Conservation (phyloP, 1,284 basidiomycete genomes). For the Sutorius eximius region DNA sequence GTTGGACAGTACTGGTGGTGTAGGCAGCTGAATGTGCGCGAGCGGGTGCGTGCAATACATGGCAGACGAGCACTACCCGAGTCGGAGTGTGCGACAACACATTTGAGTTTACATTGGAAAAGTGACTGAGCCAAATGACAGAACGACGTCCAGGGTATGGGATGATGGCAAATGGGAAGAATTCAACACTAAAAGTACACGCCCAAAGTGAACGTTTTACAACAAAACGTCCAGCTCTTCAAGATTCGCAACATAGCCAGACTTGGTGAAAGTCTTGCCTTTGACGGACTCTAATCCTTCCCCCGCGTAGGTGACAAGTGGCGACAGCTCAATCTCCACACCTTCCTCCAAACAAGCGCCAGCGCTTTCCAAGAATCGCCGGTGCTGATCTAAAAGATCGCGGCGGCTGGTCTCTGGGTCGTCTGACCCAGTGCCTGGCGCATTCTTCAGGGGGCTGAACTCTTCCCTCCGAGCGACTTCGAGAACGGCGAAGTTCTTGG, state of each 20-base stretch:
- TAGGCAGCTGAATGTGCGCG: constrained; percentile 44
- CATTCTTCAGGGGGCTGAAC: constrained; percentile 98
- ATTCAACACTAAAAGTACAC: constrained; percentile 36
- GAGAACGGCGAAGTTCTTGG: constrained; percentile 80
- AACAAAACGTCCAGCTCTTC: constrained; percentile 53
- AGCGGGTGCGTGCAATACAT: constrained; percentile 13
- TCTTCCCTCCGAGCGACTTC: constrained; percentile 90
- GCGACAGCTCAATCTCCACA: constrained; percentile 90
- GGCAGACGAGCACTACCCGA: constrained; percentile 8
- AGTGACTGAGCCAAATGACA: neutral
- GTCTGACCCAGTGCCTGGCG: constrained; percentile 92
- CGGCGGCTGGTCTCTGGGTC: constrained; percentile 87
- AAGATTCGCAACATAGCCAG: constrained; percentile 47
- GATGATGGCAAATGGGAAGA: constrained; percentile 14
- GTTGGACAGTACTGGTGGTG: constrained; percentile 43
- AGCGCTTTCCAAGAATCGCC: constrained; percentile 76
- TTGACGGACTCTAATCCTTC: constrained; percentile 84
- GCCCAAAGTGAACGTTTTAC: constrained; percentile 18
- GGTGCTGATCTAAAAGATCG: constrained; percentile 91
- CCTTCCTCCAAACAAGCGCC: constrained; percentile 73
- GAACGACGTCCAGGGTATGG: neutral
- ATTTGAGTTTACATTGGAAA: constrained; percentile 1
- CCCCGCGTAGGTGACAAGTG: constrained; percentile 85
- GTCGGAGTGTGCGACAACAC: constrained; percentile 11
- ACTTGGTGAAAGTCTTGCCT: constrained; percentile 75